Conservation (phyloP, 192 early-diverging fungal genomes). For the Linderina pennispora region DNA sequence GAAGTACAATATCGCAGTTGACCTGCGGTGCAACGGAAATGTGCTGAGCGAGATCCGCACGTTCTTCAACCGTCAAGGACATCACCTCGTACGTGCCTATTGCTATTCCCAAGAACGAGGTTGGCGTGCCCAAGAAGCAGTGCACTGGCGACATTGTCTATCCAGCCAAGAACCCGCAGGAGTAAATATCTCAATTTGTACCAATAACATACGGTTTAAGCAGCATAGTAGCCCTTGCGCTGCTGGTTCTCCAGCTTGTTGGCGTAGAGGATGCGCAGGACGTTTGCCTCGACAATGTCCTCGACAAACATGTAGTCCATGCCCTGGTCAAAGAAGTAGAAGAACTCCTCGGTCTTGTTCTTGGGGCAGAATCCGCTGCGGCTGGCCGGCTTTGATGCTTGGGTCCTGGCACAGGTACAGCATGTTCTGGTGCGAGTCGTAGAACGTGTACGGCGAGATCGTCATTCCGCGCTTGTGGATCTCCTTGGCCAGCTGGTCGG, state of each 20-base stretch:
- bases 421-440: slow-evolving; percentile 40
- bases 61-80: too few relatives aligned
- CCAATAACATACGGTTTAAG: too few relatives aligned
- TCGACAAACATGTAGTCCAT: slow-evolving; percentile 45
- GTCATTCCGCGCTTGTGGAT: slow-evolving; percentile 26
- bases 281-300: slow-evolving; percentile 35
- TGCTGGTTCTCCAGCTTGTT: slow-evolving; percentile 1
- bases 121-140: not conserved
- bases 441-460: slow-evolving; percentile 41
- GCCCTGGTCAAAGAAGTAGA: slow-evolving; percentile 32
- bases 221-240: too few relatives aligned
- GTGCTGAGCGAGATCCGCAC: too few relatives aligned
- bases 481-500: slow-evolving; percentile 12
- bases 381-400: not conserved
- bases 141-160: not conserved
- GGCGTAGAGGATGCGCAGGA: slow-evolving; percentile 9
- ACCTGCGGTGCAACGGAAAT: too few relatives aligned
- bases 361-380: slow-evolving; percentile 13
- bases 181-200: not conserved
- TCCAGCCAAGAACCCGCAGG: not conserved
- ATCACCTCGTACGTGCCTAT: too few relatives aligned
- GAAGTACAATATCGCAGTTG: too few relatives aligned
- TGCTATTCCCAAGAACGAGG: too few relatives aligned
- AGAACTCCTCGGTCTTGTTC: slow-evolving; percentile 22
- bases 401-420: slow-evolving; percentile 29